Evolutionary conservation across 495 filamentous ascomycete species (phyloP).

Genomic region (Penicillium herquei): DNA sequence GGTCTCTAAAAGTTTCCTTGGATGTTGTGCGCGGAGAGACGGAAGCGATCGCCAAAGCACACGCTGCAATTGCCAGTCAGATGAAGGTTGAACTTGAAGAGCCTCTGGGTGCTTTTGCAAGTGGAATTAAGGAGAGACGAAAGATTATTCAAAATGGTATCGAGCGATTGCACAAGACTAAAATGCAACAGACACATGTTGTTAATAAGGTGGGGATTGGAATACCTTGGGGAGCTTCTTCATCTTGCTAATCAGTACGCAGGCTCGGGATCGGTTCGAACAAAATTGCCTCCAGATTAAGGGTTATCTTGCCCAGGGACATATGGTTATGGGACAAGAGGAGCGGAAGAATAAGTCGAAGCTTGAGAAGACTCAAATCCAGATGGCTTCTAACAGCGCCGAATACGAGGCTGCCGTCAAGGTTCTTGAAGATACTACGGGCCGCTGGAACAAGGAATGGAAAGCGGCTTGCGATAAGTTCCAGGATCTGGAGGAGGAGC

Average conservation of each 20-base stretch:
- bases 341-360: conserved; percentile 99
- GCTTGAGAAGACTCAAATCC: conserved; percentile 97
- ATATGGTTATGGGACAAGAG: conserved; percentile 99
- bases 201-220: conserved; percentile 77
- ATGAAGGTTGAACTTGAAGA: conserved; percentile 99
- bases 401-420: conserved; percentile 95
- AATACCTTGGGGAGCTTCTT: not conserved
- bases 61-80: conserved; percentile 83
- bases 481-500: conserved; percentile 97
- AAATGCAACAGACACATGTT: conserved; percentile 82
- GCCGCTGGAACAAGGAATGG: conserved; percentile 97
- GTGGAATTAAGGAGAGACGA: conserved; percentile 88
- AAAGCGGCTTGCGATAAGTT: conserved; percentile 98
- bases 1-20: conserved; percentile 77
- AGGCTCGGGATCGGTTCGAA: conserved; percentile 92
- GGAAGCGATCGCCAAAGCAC: conserved; percentile 92
- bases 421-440: conserved; percentile 91
- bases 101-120: conserved; percentile 84
- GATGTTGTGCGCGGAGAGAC: conserved; percentile 86
- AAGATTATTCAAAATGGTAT: conserved; percentile 94
- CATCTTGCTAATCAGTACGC: not conserved
- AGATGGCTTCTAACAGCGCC: conserved; percentile 80
- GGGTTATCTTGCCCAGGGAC: conserved; percentile 95
- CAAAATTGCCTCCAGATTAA: conserved; percentile 98
- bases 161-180: conserved; percentile 89